Evolutionary conservation across 768 basidiomycete species (phyloP), one percentile per base, ranked within the genome.

Genomic region (Tubosaeta sp.): DNA sequence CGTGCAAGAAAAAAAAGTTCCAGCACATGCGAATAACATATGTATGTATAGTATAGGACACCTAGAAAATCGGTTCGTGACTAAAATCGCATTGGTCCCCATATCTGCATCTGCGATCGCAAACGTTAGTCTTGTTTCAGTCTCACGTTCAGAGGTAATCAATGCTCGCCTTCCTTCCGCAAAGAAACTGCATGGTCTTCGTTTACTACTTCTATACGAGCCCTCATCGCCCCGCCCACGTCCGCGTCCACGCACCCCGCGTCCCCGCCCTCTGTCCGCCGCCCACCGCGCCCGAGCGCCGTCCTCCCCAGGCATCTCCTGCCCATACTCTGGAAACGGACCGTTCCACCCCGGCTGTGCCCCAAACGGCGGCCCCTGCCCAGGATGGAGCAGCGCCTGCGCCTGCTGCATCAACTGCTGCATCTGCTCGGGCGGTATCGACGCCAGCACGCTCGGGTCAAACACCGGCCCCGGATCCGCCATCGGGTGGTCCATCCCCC

Each of bases 101-200:
- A 65, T 84, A 91, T 78, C 81, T 84, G 81, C 89, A 91, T 82
- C 89, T 91, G 80, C 76, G 72, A 75, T 75, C 70, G 72, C 72
- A 71, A 72, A 76, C 48, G 72, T 79, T 65, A 78, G 76, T 57
- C 66, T 65, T 58, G 52, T 59, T 26, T 44, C 38, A 39, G 51
- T 54, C 57, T 57, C 64, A 56, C 65, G 57, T 64, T 50, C 45
- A 52, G 49, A 53, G 56, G 68, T 70, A 71, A 76, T 76, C 66
- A 69, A 78, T 81, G 86, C 89, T 91, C 84, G 86, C 89, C 88
- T 91, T 88, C 88, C 89, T 82, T 83, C 80, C 75, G 82, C 81
- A 81, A 84, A 91, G 78, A 91, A 91, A 80, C 78, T 86, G 86
- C 89, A 91, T 74, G 86, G 84, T 84, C 81, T 84, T 84, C 85